phyloP scores from a whole-genome alignment of 176 grass and related monocot genomes.

The Chloris gayana region DNA sequence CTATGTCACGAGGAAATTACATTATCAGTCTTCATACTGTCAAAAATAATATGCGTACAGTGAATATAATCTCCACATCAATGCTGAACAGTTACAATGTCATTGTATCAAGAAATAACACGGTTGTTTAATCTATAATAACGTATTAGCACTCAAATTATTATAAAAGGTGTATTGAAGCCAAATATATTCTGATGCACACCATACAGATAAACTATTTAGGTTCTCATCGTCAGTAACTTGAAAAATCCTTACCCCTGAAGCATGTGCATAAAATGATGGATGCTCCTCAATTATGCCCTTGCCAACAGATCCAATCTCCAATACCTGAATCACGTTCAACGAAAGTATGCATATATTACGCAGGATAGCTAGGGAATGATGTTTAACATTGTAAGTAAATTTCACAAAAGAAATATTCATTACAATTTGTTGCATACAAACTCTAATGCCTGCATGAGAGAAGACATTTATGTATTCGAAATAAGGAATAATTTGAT shows the following conservation, averaged over 20 bases:
- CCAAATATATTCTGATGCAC: background rate
- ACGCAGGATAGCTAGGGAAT: constrained; percentile 8
- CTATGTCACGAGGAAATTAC: background rate
- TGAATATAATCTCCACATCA: constrained; percentile 7
- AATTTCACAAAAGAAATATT: constrained; percentile 24
- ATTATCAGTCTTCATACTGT: constrained; percentile 1
- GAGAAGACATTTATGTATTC: background rate
- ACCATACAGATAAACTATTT: background rate
- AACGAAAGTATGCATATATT: constrained; percentile 9
- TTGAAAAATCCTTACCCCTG: constrained; percentile 58
- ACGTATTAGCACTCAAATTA: background rate
- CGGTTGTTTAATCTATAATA: background rate
- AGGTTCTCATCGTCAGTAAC: background rate
- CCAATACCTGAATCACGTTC: constrained; percentile 63
- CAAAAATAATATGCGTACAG: constrained; percentile 11
- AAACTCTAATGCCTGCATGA: constrained; percentile 22
- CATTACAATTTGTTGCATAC: background rate
- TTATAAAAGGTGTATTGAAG: constrained; percentile 4
- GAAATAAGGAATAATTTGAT: constrained; percentile 15
- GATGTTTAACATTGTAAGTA: constrained; percentile 12
- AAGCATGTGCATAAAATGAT: constrained; percentile 80
- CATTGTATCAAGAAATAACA: constrained; percentile 4
- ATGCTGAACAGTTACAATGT: constrained; percentile 1
- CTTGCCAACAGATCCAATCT: constrained; percentile 93
- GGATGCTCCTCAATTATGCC: constrained; percentile 54